Conservation (phyloP, 352 stramenopile genomes). For the Phytophthora gonapodyides region DNA sequence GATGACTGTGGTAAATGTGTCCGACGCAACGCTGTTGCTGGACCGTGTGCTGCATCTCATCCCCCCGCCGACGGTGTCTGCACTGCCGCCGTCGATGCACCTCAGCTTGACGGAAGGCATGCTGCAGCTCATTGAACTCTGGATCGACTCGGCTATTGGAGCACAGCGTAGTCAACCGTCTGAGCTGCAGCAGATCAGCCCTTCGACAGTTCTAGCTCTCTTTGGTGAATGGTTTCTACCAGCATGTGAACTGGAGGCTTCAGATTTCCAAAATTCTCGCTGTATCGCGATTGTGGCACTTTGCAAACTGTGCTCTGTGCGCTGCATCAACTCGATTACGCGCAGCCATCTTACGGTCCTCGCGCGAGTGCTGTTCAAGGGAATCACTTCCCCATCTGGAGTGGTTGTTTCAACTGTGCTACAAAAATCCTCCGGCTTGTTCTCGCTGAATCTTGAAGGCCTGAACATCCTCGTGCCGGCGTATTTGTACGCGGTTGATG, state of each 20-base stretch:
- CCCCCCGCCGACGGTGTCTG: conserved; percentile 67
- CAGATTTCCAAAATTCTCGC: conserved; percentile 77
- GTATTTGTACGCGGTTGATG: conserved; percentile 82
- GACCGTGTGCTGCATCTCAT: conserved; percentile 85
- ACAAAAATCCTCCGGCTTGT: conserved; percentile 73
- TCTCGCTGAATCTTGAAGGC: conserved; percentile 79
- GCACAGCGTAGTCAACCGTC: conserved; percentile 57
- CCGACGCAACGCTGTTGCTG: conserved; percentile 73
- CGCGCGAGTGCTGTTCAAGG: conserved; percentile 72
- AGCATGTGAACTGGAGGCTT: conserved; percentile 72
- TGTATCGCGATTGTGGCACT: conserved; percentile 80
- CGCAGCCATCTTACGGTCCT: conserved; percentile 68
- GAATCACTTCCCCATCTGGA: conserved; percentile 72
- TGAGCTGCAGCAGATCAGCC: conserved; percentile 71
- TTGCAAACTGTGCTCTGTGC: conserved; percentile 77
- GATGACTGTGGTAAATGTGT: conserved; percentile 56
- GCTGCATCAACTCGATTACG: conserved; percentile 64
- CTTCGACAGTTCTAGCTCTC: conserved; percentile 81
- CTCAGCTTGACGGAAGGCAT: conserved; percentile 78
- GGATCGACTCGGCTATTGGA: conserved; percentile 82
- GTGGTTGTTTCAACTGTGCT: conserved; percentile 84
- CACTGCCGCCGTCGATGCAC: conserved; percentile 65
- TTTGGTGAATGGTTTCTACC: conserved; percentile 89
- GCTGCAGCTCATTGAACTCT: conserved; percentile 75
- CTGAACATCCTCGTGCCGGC: conserved; percentile 80